Conservation (phyloP, 257 asterid genomes). For the Haberlea rhodopensis region DNA sequence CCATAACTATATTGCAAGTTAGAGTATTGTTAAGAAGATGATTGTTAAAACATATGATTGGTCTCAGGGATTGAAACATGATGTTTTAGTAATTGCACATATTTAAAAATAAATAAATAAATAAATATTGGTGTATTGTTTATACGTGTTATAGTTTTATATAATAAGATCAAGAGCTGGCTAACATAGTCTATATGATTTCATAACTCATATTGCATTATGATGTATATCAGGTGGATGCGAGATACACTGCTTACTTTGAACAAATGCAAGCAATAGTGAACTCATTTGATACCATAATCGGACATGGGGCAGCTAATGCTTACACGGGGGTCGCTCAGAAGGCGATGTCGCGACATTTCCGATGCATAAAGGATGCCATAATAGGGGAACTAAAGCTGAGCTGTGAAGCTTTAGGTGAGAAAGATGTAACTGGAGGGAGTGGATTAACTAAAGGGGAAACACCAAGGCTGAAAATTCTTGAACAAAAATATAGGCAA, state of each 20-base stretch:
- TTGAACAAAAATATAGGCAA: slow-evolving; percentile 65
- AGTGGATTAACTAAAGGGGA: slow-evolving; percentile 67
- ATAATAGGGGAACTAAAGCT: slow-evolving; percentile 49
- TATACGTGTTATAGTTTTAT: background rate
- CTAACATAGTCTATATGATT: background rate
- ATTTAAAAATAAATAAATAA: too few relatives aligned
- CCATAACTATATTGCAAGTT: too few relatives aligned
- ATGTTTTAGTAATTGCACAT: too few relatives aligned
- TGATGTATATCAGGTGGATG: slow-evolving; percentile 50
- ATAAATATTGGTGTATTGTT: background rate
- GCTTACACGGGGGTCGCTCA: slow-evolving; percentile 67
- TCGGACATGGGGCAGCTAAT: slow-evolving; percentile 62
- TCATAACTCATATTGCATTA: background rate
- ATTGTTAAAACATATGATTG: too few relatives aligned
- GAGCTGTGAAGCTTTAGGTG: slow-evolving; percentile 63
- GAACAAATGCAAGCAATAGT: slow-evolving; percentile 77
- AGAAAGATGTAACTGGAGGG: slow-evolving; percentile 37
- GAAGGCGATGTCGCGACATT: slow-evolving; percentile 81
- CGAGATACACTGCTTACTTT: slow-evolving; percentile 56
- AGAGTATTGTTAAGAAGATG: too few relatives aligned
- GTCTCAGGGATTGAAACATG: too few relatives aligned
- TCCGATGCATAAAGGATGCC: slow-evolving; percentile 72
- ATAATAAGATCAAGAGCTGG: too few relatives aligned
- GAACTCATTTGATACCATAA: slow-evolving; percentile 48
- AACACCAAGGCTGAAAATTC: slow-evolving; percentile 60